Evolutionary conservation across 2,329 filamentous ascomycete species (phyloP), one percentile per base, ranked within the genome.

Genomic region (Mycosphaerella arachidis): DNA sequence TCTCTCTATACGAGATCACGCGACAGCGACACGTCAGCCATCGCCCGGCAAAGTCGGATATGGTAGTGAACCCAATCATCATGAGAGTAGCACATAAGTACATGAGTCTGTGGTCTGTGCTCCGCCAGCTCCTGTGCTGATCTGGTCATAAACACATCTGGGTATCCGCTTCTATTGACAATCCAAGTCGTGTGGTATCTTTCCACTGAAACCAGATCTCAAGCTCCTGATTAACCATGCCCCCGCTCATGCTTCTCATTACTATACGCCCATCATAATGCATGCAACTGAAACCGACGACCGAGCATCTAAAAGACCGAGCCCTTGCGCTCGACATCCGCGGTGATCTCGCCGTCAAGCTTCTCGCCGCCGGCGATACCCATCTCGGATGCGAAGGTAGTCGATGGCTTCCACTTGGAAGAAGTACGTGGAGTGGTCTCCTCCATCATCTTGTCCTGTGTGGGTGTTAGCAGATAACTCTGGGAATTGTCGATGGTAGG

Each of bases 391-490:
- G 72, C 71, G 61, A 71, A 74, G 53, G 71, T 73, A 55, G 68
- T 70, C 54, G 72, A 76, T 53, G 71, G 71, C 58, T 58, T 64
- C 55, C 91, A 94, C 78, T 86, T 87, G 77, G 84, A 79, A 2
- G 89, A 92, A 18, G 84, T 91, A 66, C 89, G 86, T 40, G 91
- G 89, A 20, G 84, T 91, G 43, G 84, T 86, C 84, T 95, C 90
- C 80, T 92, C 90, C 82, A 94, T 86, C 90, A 95, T 93, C 77
- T 90, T 84, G 71, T 96, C 91, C 37, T 43, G 10, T 2, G 16
- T 43, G 37, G 37, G 12, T 43, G 37, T 43, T 43, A 43, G 37
- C 16, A 13, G 16, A 43, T 43, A 7, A n/a, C 6, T 43, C 37
- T 43, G 37, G 16, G 2, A 5, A 6, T 16, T 6, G 10, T 2